Base-by-base conservation (phyloP, 2,329 filamentous ascomycete species). In the Exophiala lecanii-corni region DNA sequence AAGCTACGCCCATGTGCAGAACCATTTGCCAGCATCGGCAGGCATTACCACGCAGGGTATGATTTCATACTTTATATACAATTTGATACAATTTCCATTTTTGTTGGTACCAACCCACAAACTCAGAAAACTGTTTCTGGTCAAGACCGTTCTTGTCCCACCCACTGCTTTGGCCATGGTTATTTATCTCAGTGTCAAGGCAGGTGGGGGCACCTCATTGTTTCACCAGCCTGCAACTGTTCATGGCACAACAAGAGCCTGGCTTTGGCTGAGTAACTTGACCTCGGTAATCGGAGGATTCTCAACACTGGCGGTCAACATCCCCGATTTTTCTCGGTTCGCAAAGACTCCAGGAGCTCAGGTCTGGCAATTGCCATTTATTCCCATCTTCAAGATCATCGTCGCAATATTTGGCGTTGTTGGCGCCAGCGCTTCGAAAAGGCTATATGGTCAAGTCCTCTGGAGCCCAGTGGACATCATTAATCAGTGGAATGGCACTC, bases 31-130 rank as follows among this genome's bases (percentile, higher is more conserved):
- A 0, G 62, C 59, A 2, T 63, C 57, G 3, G 68, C 72, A 20
- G 77, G 77, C 13, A 78, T 79, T 32, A 74, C 72, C 2, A 76
- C 72, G 2, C 69, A 76, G 45, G 73, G 73, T 9, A 69, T 82
- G 68, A 57, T 78, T 18, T 69, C 67, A 21, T 77, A 78, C 52
- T 73, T 81, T 48, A 53, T 81, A 12, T 78, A 77, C 56, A 78
- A 73, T 73, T 57, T 71, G 0, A 55, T 76, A 1, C 75, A 78
- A 54, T 59, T 79, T 9, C 75, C 72, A 5, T 61, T 80, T 30
- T 58, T 81, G 6, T 61, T 76, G 42, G 77, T 81, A 48, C 75
- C 75, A 21, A 73, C 74, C 1, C 73, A 73, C 40, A 71, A 68
- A 38, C 64, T 81, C 12, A 63, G 72, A 35, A 76, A 68, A 56